Evolutionary conservation across 2,329 filamentous ascomycete genomes (phyloP).

Genomic region (Colletotrichum scovillei): DNA sequence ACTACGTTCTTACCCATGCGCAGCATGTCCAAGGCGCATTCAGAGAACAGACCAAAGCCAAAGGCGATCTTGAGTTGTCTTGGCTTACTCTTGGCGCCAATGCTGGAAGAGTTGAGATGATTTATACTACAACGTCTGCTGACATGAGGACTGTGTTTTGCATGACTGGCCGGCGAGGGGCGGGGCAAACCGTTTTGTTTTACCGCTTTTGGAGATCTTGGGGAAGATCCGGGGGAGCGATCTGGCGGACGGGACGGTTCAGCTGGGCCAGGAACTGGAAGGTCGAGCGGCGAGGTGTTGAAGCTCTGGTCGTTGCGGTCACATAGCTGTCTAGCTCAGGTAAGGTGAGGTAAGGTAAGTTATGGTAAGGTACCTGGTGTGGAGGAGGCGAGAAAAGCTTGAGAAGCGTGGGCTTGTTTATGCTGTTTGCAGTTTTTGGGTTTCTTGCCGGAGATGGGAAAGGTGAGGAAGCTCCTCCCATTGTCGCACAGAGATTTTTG

Average conservation of each 20-base stretch:
- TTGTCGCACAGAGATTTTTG: background rate
- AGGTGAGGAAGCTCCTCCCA: background rate
- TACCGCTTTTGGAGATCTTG: background rate
- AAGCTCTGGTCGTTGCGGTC: background rate
- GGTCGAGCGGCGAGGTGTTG: background rate
- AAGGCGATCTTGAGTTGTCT: background rate
- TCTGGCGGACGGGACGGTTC: background rate
- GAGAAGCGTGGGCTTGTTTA: background rate
- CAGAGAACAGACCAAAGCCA: background rate
- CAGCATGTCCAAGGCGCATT: background rate
- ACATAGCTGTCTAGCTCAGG: background rate
- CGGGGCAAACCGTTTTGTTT: background rate
- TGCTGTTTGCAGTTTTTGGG: background rate
- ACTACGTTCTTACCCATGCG: background rate
- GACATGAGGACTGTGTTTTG: background rate
- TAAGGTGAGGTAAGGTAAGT: too few species aligned
- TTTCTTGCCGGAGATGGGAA: background rate
- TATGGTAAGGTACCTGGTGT: background rate
- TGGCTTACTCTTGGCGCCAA: slow-evolving; percentile 1
- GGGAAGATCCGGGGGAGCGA: background rate
- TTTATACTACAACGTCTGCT: background rate
- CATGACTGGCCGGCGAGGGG: background rate
- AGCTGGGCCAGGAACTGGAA: background rate
- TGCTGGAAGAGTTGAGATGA: background rate
- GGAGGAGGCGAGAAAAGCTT: background rate